Evolutionary conservation across 2,329 filamentous ascomycete species (phyloP).

Genomic region (Tolypocladium tundrense): DNA sequence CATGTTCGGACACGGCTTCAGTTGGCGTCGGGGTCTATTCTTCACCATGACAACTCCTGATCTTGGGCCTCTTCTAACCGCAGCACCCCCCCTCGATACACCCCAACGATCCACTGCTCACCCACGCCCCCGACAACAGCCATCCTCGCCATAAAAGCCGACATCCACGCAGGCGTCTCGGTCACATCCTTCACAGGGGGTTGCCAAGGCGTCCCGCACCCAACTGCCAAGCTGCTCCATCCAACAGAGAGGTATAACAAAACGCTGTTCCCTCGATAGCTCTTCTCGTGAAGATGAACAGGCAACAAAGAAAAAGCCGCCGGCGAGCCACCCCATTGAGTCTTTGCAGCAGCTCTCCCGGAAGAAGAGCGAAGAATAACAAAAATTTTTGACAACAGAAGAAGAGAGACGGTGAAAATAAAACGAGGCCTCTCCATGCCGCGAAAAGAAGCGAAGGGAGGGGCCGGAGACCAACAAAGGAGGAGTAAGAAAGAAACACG

Average conservation of each 20-base stretch:
- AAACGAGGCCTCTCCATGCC: not conserved
- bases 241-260: slow-evolving; percentile 2
- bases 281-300: not conserved
- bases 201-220: not conserved
- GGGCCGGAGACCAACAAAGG: not conserved
- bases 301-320: not conserved
- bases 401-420: not conserved
- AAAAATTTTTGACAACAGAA: not conserved
- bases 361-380: not conserved
- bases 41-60: not conserved
- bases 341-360: not conserved
- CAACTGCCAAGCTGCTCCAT: not conserved
- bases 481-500: not conserved
- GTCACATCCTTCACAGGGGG: not conserved
- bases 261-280: not conserved
- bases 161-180: not conserved
- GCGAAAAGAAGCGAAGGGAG: not conserved
- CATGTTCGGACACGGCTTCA: not conserved
- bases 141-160: not conserved
- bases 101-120: not conserved
- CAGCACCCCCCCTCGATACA: not conserved
- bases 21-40: not conserved
- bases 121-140: not conserved
- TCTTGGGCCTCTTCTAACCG: not conserved
- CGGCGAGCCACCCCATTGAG: not conserved